These are phyloP conservation scores for Neurospora intermedia DNA, from an alignment of 495 filamentous ascomycete species.

Conservation along the genomic window DNA sequence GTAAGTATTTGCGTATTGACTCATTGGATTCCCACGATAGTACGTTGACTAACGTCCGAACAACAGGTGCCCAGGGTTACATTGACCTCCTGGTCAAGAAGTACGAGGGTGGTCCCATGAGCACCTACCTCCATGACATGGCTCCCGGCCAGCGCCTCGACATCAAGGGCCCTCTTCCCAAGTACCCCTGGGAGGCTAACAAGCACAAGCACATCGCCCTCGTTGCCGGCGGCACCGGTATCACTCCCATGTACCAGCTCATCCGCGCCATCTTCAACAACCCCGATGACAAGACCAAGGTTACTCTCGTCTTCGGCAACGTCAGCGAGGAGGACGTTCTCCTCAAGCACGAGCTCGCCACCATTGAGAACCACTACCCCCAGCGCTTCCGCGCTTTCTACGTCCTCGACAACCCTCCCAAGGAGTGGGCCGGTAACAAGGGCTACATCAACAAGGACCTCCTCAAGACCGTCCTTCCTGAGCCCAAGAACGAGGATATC, in stretches of 20 bases:
- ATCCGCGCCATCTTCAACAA: slow-evolving; percentile 81
- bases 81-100: slow-evolving; percentile 85
- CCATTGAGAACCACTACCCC: slow-evolving; percentile 88
- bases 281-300: slow-evolving; percentile 91
- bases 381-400: slow-evolving; percentile 87
- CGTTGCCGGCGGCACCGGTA: slow-evolving; percentile 90
- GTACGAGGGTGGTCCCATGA: slow-evolving; percentile 88
- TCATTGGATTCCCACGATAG: not conserved
- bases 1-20: slow-evolving; percentile 30
- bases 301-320: slow-evolving; percentile 89
- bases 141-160: slow-evolving; percentile 65
- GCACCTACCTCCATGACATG: slow-evolving; percentile 75
- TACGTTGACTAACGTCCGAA: not conserved
- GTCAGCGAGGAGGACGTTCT: slow-evolving; percentile 78
- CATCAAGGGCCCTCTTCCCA: slow-evolving; percentile 90
- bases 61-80: slow-evolving; percentile 54
- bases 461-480: slow-evolving; percentile 83
- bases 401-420: slow-evolving; percentile 75
- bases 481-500: slow-evolving; percentile 80
- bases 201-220: slow-evolving; percentile 92
- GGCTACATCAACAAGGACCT: slow-evolving; percentile 80
- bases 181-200: slow-evolving; percentile 85
- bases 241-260: slow-evolving; percentile 88
- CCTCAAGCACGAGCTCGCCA: slow-evolving; percentile 67
- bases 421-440: slow-evolving; percentile 63